phyloP scores from a whole-genome alignment of 2,329 filamentous ascomycete species.

The Ceratocystis smalleyi region DNA sequence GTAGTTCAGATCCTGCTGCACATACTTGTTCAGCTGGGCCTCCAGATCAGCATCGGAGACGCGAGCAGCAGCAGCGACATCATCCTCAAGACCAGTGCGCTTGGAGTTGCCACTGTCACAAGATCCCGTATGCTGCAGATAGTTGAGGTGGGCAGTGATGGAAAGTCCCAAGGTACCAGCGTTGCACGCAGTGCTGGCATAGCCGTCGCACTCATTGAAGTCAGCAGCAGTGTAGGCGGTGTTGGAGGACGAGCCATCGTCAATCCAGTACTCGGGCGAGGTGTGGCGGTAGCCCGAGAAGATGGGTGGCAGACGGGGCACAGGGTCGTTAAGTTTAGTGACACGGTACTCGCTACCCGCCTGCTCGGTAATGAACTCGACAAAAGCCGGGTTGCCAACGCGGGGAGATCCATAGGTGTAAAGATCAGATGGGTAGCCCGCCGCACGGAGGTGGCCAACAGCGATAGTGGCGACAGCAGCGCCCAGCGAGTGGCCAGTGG shows the following conservation, averaged over 20 bases:
- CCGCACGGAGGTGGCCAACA: constrained; percentile 37
- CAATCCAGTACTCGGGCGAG: constrained; percentile 54
- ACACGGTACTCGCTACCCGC: constrained; percentile 42
- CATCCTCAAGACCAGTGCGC: constrained; percentile 8
- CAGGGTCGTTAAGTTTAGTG: constrained; percentile 51
- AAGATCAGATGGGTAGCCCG: constrained; percentile 31
- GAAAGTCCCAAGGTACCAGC: constrained; percentile 33
- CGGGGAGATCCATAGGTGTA: constrained; percentile 55
- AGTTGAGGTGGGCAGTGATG: constrained; percentile 32
- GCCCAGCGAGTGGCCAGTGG: constrained; percentile 56
- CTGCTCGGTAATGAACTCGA: constrained; percentile 38
- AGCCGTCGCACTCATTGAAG: constrained; percentile 35
- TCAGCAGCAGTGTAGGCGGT: constrained; percentile 27
- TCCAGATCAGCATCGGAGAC: constrained; percentile 27
- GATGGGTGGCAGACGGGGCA: constrained; percentile 50
- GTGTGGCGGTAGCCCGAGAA: constrained; percentile 48
- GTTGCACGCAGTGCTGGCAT: constrained; percentile 35
- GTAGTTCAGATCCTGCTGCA: constrained; percentile 24
- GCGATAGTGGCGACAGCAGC: constrained; percentile 48
- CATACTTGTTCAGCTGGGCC: constrained; percentile 26
- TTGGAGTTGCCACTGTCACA: constrained; percentile 23
- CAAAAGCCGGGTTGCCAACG: constrained; percentile 42
- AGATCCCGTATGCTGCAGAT: constrained; percentile 31
- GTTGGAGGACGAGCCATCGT: constrained; percentile 24
- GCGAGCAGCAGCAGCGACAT: constrained; percentile 13